A percentile compares a stretch with the other conserved stretches of the same genome.
These are phyloP conservation scores for Westerdykella aurantiaca DNA, from an alignment of 2,329 filamentous ascomycete genomes.

Conservation along the genomic window DNA sequence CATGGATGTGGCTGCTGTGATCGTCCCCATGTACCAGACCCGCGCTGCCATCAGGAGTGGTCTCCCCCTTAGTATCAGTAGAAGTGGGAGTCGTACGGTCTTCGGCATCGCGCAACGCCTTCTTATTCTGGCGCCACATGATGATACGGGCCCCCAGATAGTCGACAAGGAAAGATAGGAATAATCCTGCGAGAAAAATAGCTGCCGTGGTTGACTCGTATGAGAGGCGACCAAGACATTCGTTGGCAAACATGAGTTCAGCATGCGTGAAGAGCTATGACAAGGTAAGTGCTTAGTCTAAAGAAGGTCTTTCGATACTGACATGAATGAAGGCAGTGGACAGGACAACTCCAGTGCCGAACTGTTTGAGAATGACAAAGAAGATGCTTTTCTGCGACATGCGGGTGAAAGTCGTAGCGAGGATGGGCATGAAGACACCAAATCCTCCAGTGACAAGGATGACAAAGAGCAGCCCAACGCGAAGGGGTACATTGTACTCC, in stretches of 20 bases:
- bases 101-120: conserved; percentile 10
- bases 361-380: conserved; percentile 63
- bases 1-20: conserved; percentile 13
- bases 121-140: conserved; percentile 26
- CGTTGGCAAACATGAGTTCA: conserved; percentile 63
- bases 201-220: conserved; percentile 67
- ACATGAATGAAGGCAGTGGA: conserved; percentile 66
- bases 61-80: conserved; percentile 10
- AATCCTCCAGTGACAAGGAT: conserved; percentile 63
- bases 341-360: conserved; percentile 67
- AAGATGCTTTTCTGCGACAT: conserved; percentile 44
- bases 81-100: conserved; percentile 3
- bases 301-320: conserved; percentile 17
- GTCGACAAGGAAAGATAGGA: conserved; percentile 67
- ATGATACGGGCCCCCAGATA: conserved; percentile 59
- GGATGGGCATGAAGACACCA: conserved; percentile 63
- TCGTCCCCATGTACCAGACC: conserved; percentile 8
- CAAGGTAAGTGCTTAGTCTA: conserved; percentile 3
- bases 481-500: conserved; percentile 61
- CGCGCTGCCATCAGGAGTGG: conserved; percentile 8
- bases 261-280: conserved; percentile 69
- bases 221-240: conserved; percentile 59
- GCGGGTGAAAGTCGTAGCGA: conserved; percentile 55
- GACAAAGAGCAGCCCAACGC: conserved; percentile 67
- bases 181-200: conserved; percentile 67